Base-by-base conservation (phyloP, 441 rosid genomes). In the Populus hybrid region DNA sequence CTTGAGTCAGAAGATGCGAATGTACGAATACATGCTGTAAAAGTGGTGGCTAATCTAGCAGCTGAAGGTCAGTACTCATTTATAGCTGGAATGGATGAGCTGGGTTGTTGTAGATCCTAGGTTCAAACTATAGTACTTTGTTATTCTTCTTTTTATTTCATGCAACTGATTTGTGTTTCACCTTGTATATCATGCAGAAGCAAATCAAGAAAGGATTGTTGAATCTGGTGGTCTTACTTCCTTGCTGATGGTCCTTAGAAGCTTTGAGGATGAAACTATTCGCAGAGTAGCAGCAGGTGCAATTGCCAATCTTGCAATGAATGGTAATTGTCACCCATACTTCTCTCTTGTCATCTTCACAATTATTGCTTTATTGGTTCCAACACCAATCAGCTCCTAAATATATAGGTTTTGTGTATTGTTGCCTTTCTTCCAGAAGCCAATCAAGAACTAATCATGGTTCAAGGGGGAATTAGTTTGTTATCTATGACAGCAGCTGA, bases 231-330 rank as follows among this genome's bases (percentile, higher is more conserved):
- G 99, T 59, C 98, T 96, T 77, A 85, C 88, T 64, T 93, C 98
- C 79, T 87, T 96, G 89, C 84, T 96, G 79, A 91, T 87, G 95
- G 97, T 94, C 85, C 99, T 96, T 75, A 88, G 93, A 91, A 94
- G 91, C 85, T 89, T 87, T 32, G 98, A 93, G 83, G 98, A 96
- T 89, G 99, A 96, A 88, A 96, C 94, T 68, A 87, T 94, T 59
- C 90, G 91, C 77, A 90, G 99, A 87, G 99, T 96, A 80, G 98
- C 99, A 16, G 99, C 99, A 10, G 99, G 99, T 74, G 99, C 99
- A 75, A 88, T 96, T 76, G 99, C 99, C 78, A 96, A 96, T 87
- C 98, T 96, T 68, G 99, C 99, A 42, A 96, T 96, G 99, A 93
- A 93, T 68, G 99, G 99, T 94, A 87, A 83, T 70, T 67, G 50